Base-by-base conservation (phyloP, 2,329 filamentous ascomycete species). In the Ophidiomyces ophidiicola region DNA sequence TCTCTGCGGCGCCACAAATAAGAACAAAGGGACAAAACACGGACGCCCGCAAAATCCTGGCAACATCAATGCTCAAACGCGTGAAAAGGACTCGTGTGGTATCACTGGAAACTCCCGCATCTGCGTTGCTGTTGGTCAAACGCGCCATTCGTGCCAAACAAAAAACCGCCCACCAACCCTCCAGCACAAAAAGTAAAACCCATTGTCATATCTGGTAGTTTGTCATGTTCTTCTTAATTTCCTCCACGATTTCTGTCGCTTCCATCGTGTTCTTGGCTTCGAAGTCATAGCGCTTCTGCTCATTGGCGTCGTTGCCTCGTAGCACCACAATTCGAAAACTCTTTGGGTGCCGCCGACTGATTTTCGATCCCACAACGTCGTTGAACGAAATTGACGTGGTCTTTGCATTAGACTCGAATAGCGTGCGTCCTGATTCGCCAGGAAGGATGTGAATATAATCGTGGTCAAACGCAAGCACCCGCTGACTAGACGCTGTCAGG, bases 361-460 rank as follows among this genome's bases (percentile, higher is more conserved):
- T 73, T 53, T 80, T 80, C 45, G 72, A 76, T 1, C 74, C 74
- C 0, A 79, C 68, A n/a, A 80, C 71, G 38, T 70, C 70, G 40
- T 65, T 70, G 57, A 78, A 78, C 39, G 73, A 73, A 41, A 80
- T 72, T 15, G 74, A 76, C 6, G 72, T 76, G 5, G 69, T 71
- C 51, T 75, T 76, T 18, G 61, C 61, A 36, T 52, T 56, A 7
- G 50, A 53, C 17, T 69, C 66, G 36, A 67, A 69, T 4, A 63
- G 54, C 4, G 69, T 67, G 48, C 73, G 76, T n/a, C 68, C 69
- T 3, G 63, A 63, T 28, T 68, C 66, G 2, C 57, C 59, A 5
- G 76, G 74, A 62, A 79, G 71, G 45, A 79, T 74, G 53, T 78
- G 74, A 57, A 80, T 70, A 52, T 76, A 78, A 48, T 80, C 76